These are phyloP conservation scores for Aspergillus thermomutatus DNA, from an alignment of 2,329 filamentous ascomycete species.

Conservation along the genomic window DNA sequence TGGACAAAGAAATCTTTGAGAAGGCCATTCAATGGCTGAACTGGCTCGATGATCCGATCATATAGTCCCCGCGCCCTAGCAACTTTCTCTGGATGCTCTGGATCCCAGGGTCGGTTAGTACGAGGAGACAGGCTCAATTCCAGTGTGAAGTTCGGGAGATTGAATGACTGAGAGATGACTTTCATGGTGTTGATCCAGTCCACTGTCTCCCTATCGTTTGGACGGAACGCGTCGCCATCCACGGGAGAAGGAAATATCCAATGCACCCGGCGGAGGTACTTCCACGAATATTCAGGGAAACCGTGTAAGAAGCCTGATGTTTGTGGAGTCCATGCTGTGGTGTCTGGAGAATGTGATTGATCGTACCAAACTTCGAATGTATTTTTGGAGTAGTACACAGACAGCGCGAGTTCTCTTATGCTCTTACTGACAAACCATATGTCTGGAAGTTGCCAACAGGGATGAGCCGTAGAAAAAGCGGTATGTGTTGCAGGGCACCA, in stretches of 20 bases:
- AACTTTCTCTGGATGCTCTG: background rate
- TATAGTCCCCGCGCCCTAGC: background rate
- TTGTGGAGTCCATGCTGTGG: background rate
- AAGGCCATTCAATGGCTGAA: background rate
- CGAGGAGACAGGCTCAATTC: background rate
- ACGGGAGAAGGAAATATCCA: background rate
- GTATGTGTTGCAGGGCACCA: conserved; percentile 3
- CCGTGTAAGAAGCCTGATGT: background rate
- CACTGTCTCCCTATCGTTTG: background rate
- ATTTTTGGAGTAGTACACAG: background rate
- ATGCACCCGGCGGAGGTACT: background rate
- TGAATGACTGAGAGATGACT: background rate
- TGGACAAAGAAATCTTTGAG: conserved; percentile 2
- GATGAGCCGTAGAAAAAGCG: background rate
- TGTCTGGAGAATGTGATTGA: background rate
- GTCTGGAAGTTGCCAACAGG: background rate
- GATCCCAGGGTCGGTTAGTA: background rate
- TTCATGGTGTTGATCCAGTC: conserved; percentile 1
- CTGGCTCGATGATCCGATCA: background rate
- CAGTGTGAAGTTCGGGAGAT: background rate
- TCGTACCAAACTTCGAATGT: background rate
- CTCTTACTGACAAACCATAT: conserved; percentile 1
- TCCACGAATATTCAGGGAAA: background rate
- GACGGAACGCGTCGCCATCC: background rate
- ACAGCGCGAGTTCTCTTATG: background rate